A percentile compares a stretch with the other conserved stretches of the same genome.
Conservation (phyloP, 2,329 filamentous ascomycete genomes). For the Aspergillus ustus region DNA sequence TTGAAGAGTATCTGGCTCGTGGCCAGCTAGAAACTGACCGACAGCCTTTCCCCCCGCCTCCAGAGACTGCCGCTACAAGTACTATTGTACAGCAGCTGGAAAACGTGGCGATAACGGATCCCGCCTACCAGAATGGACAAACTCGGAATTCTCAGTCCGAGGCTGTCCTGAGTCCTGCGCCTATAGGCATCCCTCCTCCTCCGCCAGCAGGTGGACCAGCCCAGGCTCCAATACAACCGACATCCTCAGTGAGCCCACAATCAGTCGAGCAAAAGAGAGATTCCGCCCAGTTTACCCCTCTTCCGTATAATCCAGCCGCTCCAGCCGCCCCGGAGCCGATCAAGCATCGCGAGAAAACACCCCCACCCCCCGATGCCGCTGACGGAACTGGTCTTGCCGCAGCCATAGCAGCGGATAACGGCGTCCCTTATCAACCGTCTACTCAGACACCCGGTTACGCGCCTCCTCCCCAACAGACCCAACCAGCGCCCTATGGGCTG, state of each 20-base stretch:
- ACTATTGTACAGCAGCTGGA: slow-evolving; percentile 68
- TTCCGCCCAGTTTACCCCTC: slow-evolving; percentile 51
- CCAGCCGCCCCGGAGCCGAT: slow-evolving; percentile 69
- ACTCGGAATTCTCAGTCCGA: slow-evolving; percentile 45
- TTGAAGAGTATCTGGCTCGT: slow-evolving; percentile 39
- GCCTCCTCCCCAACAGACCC: slow-evolving; percentile 28
- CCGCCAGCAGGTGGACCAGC: slow-evolving; percentile 29
- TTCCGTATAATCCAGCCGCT: slow-evolving; percentile 70
- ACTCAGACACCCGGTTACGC: slow-evolving; percentile 27
- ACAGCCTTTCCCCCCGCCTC: slow-evolving; percentile 40
- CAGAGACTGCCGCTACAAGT: slow-evolving; percentile 52
- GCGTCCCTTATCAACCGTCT: slow-evolving; percentile 37
- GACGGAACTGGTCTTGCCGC: slow-evolving; percentile 51
- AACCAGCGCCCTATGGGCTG: slow-evolving; percentile 29
- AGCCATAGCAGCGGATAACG: slow-evolving; percentile 46
- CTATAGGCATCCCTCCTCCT: slow-evolving; percentile 30
- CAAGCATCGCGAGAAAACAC: slow-evolving; percentile 68
- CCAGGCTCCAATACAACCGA: slow-evolving; percentile 21
- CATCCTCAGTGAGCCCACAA: slow-evolving; percentile 17
- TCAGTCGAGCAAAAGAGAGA: slow-evolving; percentile 31
- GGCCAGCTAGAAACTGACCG: slow-evolving; percentile 57
- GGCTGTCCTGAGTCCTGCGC: slow-evolving; percentile 21
- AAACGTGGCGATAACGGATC: slow-evolving; percentile 62
- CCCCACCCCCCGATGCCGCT: slow-evolving; percentile 62
- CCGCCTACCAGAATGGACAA: slow-evolving; percentile 51